Conservation (phyloP, 2,329 filamentous ascomycete species). For the Fusarium miscanthi region DNA sequence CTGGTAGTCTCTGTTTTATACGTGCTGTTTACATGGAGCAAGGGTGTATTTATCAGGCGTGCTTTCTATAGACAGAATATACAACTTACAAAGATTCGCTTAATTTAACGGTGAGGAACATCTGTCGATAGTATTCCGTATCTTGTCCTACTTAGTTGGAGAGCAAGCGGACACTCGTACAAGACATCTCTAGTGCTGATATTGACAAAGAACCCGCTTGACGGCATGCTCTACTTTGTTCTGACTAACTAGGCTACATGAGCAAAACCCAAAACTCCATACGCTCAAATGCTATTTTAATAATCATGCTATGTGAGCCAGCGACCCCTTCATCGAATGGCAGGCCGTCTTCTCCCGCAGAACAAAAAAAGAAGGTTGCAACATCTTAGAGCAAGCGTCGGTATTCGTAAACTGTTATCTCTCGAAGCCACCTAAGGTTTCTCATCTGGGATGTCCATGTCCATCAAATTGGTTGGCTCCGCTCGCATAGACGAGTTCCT, state of each 20-base stretch:
- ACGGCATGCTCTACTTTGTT: not conserved
- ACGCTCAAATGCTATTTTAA: slow-evolving; percentile 25
- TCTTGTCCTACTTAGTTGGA: not conserved
- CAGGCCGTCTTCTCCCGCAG: not conserved
- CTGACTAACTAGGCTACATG: not conserved
- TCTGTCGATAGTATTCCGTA: not conserved
- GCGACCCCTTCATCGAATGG: not conserved
- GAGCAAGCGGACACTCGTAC: not conserved
- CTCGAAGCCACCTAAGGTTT: slow-evolving; percentile 8
- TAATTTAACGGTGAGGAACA: not conserved
- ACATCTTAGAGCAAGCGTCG: not conserved
- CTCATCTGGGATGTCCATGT: slow-evolving; percentile 52
- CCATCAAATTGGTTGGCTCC: slow-evolving; percentile 46
- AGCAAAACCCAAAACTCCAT: slow-evolving; percentile 28
- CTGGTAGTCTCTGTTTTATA: slow-evolving; percentile 19
- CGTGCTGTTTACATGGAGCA: slow-evolving; percentile 33
- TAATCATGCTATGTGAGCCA: slow-evolving; percentile 2
- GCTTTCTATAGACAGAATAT: slow-evolving; percentile 29
- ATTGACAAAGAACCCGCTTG: not conserved
- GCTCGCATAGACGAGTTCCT: slow-evolving; percentile 37
- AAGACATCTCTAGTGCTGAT: not conserved
- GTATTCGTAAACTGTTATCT: not conserved
- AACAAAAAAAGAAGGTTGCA: not conserved
- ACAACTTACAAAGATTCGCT: not conserved
- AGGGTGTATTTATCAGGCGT: slow-evolving; percentile 27